Evolutionary conservation across 805 yeast genomes (phyloP), one percentile per base, ranked within the genome.

Genomic region (Metschnikowia koreensis): DNA sequence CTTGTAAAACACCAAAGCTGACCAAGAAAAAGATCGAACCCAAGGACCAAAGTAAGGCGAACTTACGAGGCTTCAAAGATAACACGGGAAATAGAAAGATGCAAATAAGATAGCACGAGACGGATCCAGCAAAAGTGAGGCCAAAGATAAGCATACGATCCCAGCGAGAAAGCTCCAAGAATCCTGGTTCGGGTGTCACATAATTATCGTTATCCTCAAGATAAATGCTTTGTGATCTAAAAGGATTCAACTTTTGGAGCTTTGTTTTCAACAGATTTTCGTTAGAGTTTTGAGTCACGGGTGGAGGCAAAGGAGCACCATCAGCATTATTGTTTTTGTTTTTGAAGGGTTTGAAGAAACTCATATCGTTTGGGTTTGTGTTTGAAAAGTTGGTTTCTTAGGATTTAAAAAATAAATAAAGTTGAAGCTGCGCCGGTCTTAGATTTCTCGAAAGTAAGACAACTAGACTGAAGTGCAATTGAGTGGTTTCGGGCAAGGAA

Each of bases 21-120:
- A 74, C 70, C 55, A 76, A 60, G 63, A 76, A 75, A 60, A 75
- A 71, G 15, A 76, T 70, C 15, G 77, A 72, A 2, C 80, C 80
- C 38, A 74, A 58, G 9, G 79, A 73, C 79, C 80, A 76, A 47
- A 76, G 63, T n/a, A 75, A 56, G 28, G 79, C 79, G 63, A 75
- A 75, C 56, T 74, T 75, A 40, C 76, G 60, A 1, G 80, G 80
- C 58, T 71, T 75, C 44, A 74, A 60, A 28, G 72, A 60, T 43
- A 76, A 62, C 29, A 75, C 67, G 6, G 79, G 79, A 65, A 73
- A 74, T 46, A 74, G 63, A 52, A 74, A 75, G 42, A 72, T 67
- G 58, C 78, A 75, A 41, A 75, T 73, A 48, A 70, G 46, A 55
- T 74, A 75, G 55, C 79, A 75, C 44, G 70, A 67, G 8, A 66